phyloP scores from a whole-genome alignment of 345 rosid species.

The Orychophragmus violaceus region DNA sequence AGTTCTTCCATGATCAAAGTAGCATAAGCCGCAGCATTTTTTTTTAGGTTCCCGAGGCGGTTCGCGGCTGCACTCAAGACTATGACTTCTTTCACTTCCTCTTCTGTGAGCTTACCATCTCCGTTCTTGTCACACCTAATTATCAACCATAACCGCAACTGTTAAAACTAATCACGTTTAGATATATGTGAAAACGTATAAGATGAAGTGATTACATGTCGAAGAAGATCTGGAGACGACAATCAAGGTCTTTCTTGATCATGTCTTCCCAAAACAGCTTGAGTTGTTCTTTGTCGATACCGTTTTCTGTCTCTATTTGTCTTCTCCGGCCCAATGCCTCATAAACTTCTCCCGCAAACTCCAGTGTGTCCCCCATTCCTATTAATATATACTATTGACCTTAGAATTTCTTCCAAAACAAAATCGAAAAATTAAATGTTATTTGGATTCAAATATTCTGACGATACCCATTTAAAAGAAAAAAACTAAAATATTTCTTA shows the following conservation, averaged over 20 bases:
- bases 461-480: not conserved
- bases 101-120: conserved; percentile 82
- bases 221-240: conserved; percentile 86
- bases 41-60: conserved; percentile 65
- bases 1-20: conserved; percentile 96
- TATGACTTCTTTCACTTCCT: conserved; percentile 87
- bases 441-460: not conserved
- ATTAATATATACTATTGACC: not conserved
- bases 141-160: not conserved
- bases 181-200: not conserved
- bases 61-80: conserved; percentile 84
- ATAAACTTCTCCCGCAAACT: conserved; percentile 74
- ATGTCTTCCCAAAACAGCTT: conserved; percentile 86
- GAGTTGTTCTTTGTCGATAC: conserved; percentile 59
- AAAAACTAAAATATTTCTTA: not conserved
- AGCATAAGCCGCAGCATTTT: conserved; percentile 65
- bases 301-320: conserved; percentile 39
- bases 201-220: conserved; percentile 54
- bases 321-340: conserved; percentile 74
- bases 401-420: not conserved
- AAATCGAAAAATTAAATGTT: not conserved
- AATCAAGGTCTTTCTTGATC: conserved; percentile 67
- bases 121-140: conserved; percentile 95
- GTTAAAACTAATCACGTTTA: not conserved
- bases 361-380: conserved; percentile 93